Evolutionary conservation across 2,329 filamentous ascomycete species (phyloP).

Genomic region (Aspergillus ustus): DNA sequence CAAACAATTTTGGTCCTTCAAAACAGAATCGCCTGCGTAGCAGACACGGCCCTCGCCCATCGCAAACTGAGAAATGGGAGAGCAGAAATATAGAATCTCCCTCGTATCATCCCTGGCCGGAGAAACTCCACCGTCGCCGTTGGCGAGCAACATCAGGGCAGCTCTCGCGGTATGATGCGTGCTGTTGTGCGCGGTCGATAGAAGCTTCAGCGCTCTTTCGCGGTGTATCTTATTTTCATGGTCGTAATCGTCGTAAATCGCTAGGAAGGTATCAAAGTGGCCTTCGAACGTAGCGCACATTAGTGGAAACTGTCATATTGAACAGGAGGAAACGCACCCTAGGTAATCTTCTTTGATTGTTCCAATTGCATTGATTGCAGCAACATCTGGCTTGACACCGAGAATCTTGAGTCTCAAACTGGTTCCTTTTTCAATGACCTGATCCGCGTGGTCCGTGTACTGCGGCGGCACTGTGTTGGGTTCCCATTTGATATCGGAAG

Average conservation of each 20-base stretch:
- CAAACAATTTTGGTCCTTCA: not conserved
- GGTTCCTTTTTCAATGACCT: slow-evolving; percentile 89
- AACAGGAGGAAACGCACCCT: slow-evolving; percentile 42
- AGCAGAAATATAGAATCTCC: not conserved
- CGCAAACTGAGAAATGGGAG: not conserved
- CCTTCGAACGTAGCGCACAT: slow-evolving; percentile 25
- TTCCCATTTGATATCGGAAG: slow-evolving; percentile 89
- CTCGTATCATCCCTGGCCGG: not conserved
- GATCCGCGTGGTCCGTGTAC: slow-evolving; percentile 93
- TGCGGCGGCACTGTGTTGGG: slow-evolving; percentile 95
- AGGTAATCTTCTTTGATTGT: slow-evolving; percentile 82
- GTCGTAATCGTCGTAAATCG: slow-evolving; percentile 26
- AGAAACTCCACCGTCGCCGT: not conserved
- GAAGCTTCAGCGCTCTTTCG: slow-evolving; percentile 8
- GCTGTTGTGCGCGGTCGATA: slow-evolving; percentile 7
- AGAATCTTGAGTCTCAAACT: slow-evolving; percentile 94
- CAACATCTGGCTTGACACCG: slow-evolving; percentile 89
- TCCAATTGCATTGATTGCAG: slow-evolving; percentile 94
- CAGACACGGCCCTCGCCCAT: not conserved
- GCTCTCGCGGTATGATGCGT: not conserved
- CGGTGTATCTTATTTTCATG: slow-evolving; percentile 21
- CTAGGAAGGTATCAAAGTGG: slow-evolving; percentile 35
- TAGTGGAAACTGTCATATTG: slow-evolving; percentile 12
- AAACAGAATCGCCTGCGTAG: slow-evolving; percentile 1
- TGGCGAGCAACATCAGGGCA: not conserved